These are phyloP conservation scores for Bryum argenteum DNA, from an alignment of 225 moss, liverwort and hornwort genomes.

Conservation along the genomic window DNA sequence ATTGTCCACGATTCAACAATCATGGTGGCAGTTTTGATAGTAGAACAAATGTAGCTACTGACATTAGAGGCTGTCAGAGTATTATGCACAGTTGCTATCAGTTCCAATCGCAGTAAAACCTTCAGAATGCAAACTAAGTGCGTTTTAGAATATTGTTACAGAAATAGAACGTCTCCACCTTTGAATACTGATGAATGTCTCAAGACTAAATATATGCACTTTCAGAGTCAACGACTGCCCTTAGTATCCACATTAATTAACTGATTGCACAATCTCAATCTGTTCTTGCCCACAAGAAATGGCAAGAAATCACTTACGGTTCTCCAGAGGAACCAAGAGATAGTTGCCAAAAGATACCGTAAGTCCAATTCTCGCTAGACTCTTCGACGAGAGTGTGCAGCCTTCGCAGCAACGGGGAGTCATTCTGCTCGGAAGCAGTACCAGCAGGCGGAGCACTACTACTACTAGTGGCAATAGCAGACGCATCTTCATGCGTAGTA, in stretches of 20 bases:
- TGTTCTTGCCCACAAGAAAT: not conserved
- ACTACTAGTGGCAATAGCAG: constrained; percentile 11
- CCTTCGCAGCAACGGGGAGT: constrained; percentile 49
- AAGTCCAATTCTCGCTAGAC: constrained; percentile 60
- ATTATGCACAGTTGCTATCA: not conserved
- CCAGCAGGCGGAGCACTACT: constrained; percentile 5
- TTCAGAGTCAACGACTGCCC: not conserved
- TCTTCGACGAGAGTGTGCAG: constrained; percentile 59
- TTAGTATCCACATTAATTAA: not conserved
- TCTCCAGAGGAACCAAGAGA: constrained; percentile 47
- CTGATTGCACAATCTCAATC: not conserved
- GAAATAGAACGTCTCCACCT: not conserved
- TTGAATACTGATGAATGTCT: not conserved
- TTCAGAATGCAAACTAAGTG: not conserved
- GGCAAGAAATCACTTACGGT: constrained; percentile 38
- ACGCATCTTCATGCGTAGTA: constrained; percentile 33
- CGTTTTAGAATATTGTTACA: not conserved
- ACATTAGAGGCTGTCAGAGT: not conserved
- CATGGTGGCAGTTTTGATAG: not conserved
- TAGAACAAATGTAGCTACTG: not conserved
- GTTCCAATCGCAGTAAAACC: not conserved
- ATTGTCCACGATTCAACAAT: not conserved
- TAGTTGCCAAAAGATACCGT: constrained; percentile 71
- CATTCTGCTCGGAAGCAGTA: constrained; percentile 35
- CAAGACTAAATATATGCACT: no score